A percentile compares a stretch with the other conserved stretches of the same genome.
Conservation (phyloP, 2,329 filamentous ascomycete genomes). For the Penicillium occitanis region DNA sequence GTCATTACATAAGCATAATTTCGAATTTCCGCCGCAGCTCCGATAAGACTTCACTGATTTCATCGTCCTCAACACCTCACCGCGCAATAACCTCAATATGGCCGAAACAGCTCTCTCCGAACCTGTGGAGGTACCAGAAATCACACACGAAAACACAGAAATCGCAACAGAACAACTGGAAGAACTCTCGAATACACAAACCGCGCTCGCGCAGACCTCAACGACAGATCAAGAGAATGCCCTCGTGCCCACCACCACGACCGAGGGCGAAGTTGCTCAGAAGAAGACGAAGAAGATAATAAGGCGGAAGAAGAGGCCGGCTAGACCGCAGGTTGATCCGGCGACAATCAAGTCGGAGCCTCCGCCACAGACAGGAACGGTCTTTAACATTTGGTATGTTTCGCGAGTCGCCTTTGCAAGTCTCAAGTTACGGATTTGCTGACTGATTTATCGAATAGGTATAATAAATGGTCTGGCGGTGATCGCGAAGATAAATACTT, state of each 20-base stretch:
- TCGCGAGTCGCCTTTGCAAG: not conserved
- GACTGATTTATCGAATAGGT: not conserved
- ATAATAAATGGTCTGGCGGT: slow-evolving; percentile 53
- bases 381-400: slow-evolving; percentile 94
- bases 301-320: slow-evolving; percentile 84
- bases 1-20: slow-evolving; percentile 20
- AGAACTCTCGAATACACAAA: slow-evolving; percentile 1
- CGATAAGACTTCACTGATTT: slow-evolving; percentile 12
- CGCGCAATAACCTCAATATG: slow-evolving; percentile 26
- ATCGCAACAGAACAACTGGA: slow-evolving; percentile 40
- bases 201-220: slow-evolving; percentile 22
- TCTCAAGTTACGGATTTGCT: not conserved
- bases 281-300: slow-evolving; percentile 88
- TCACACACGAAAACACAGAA: slow-evolving; percentile 34
- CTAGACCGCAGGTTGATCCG: slow-evolving; percentile 85
- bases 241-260: slow-evolving; percentile 32
- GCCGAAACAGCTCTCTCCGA: slow-evolving; percentile 30
- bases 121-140: slow-evolving; percentile 43
- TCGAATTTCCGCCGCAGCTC: slow-evolving; percentile 17
- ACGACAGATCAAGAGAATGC: slow-evolving; percentile 19
- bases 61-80: not conserved
- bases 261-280: slow-evolving; percentile 30
- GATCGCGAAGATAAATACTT: slow-evolving; percentile 91
- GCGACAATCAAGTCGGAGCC: slow-evolving; percentile 78
- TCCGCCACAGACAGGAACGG: slow-evolving; percentile 87